These are phyloP conservation scores for Petunia axillaris DNA, from an alignment of 257 asterid genomes.

Conservation along the genomic window DNA sequence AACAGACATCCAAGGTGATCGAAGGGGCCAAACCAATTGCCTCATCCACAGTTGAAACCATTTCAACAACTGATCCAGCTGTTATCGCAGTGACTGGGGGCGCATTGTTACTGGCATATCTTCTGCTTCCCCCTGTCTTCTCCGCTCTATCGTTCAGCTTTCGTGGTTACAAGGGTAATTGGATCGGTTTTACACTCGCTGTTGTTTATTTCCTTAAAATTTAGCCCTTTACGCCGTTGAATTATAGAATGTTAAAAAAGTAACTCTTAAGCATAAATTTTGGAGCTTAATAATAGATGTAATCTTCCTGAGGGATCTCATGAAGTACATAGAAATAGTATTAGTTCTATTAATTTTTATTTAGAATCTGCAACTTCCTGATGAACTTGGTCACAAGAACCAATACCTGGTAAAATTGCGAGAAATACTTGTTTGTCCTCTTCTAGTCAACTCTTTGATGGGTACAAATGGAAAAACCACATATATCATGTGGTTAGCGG, in stretches of 20 bases:
- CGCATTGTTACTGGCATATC: conserved; percentile 62
- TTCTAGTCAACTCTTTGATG: background rate
- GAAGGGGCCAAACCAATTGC: conserved; percentile 83
- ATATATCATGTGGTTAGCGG: background rate
- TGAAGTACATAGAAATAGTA: background rate
- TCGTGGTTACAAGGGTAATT: conserved; percentile 83
- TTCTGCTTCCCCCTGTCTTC: conserved; percentile 80
- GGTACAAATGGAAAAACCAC: background rate
- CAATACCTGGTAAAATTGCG: background rate
- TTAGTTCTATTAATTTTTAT: background rate
- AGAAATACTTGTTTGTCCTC: background rate
- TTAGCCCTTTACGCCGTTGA: background rate
- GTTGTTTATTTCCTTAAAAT: background rate
- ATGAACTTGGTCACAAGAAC: background rate
- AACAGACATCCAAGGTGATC: conserved; percentile 81
- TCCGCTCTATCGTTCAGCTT: conserved; percentile 73
- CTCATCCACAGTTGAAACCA: conserved; percentile 72
- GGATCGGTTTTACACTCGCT: background rate
- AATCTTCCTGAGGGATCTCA: background rate
- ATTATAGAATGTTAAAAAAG: background rate
- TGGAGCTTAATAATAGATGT: background rate
- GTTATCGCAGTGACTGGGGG: conserved; percentile 73
- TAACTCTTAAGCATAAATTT: background rate
- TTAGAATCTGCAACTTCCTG: background rate
- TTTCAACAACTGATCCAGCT: conserved; percentile 77